Base-by-base conservation (phyloP, 768 basidiomycete genomes). In the Flagelloscypha sp. region DNA sequence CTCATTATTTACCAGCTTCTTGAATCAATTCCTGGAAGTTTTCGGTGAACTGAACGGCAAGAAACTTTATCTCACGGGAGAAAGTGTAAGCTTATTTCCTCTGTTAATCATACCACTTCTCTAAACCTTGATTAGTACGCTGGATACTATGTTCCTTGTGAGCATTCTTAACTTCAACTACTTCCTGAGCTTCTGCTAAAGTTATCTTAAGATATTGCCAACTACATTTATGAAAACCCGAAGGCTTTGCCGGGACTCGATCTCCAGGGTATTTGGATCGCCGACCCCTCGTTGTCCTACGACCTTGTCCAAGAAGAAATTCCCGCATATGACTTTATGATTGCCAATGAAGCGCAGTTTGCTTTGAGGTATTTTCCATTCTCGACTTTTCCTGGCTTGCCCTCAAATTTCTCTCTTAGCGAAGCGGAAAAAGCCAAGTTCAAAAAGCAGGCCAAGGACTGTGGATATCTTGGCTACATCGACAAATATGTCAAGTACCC, bases 1-100 rank as follows among this genome's bases (percentile, higher is more conserved):
- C 0, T 61, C 54, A 3, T 66, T 72, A 38, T 46, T 74, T 3
- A 65, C 68, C 28, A 70, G 79, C 16, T 86, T 86, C 54, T 35
- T 87, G 47, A 69, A 76, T 40, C 84, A 87, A 48, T 87, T 86
- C 58, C 62, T 87, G 4, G 66, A 76, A 17, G 72, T 87, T 3
- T 87, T 87, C 58, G 61, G 62, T 0, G 84, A 87, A 46, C 48
- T 87, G 30, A 82, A 84, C 50, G 66, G 68, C 15, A 84, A 81
- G 59, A 82, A 79, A 7, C 58, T 84, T 4, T 86, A 74, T 49
- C 46, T 85, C 4, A 62, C 72, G 11, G 84, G 84, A 18, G 83
- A 85, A 60, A 85, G 84, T 52, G 83, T 85, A 49, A 52, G 82
- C 47, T 7, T 9, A 0, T 29, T 12, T 57, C 23, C 4, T 27